Base-by-base conservation (phyloP, 257 asterid genomes). In the Nyctanthes arbortristis region DNA sequence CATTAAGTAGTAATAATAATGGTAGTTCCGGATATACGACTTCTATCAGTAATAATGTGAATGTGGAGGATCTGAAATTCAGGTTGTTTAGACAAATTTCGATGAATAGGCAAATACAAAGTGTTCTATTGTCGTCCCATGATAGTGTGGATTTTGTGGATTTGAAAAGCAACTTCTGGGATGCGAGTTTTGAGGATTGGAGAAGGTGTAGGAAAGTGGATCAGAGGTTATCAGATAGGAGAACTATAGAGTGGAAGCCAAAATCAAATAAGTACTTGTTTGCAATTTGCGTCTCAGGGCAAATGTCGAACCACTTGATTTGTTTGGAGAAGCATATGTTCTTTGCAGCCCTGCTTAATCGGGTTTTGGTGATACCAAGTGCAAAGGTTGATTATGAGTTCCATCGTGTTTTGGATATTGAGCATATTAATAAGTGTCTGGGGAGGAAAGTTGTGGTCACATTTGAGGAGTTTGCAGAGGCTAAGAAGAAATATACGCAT, bases 321-420 rank as follows among this genome's bases (percentile, higher is more conserved):
- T 94, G 99, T 78, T 78, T 94, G 69, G 99, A 91, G 86, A 94
- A 89, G 84, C 99, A 91, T 65, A 89, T 89, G 97, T 85, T 91
- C 74, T 94, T 94, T 37, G 99, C 99, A 0, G 96, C 99, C 29
- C 32, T 86, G 81, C 86, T 94, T 65, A 84, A 84, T 58, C 85
- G 99, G 24, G 47, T 89, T 20, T 75, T 94, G 83, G 96, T 94
- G 52, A 86, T 94, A 73, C 99, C 97, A 0, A 94, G 98, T 77
- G 70, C 93, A 7, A 89, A 83, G 76, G 94, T 94, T 61, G 99
- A 94, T 80, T 94, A 63, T 64, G 96, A 86, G 78, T 94, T 94
- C 58, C 80, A 69, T 37, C 80, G 87, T 7, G 92, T 94, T 27
- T 70, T 94, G 79, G 98, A 91, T 80, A 85, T 94, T 66, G 96